Conservation (phyloP, 73 alveolate species). For the Tetrahymena elliotti region DNA sequence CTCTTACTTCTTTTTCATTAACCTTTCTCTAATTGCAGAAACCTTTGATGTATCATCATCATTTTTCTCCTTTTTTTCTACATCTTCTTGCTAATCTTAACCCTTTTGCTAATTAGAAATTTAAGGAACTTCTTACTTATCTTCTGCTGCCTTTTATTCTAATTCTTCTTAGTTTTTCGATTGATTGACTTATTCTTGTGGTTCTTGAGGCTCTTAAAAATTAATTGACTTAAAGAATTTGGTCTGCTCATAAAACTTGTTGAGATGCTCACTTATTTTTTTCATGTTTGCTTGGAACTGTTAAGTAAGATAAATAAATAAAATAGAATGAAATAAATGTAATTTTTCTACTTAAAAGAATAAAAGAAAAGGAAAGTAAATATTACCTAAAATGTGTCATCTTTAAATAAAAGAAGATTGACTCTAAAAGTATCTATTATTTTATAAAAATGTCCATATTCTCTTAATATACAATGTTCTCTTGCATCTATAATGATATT, state of each 20-base stretch:
- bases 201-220: not conserved
- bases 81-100: not conserved
- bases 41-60: not conserved
- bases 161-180: not conserved
- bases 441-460: not conserved
- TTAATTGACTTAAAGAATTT: not conserved
- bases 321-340: too few relatives aligned
- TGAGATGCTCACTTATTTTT: not conserved
- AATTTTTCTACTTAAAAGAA: not conserved
- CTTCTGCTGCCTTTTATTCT: not conserved
- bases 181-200: not conserved
- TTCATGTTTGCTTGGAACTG: not conserved
- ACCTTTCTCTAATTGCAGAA: not conserved
- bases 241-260: not conserved
- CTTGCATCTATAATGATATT: not conserved
- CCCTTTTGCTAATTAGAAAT: not conserved
- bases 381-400: not conserved
- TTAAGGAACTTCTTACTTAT: not conserved
- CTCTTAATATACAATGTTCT: not conserved
- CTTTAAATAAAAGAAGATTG: not conserved
- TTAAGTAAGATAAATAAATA: too few relatives aligned
- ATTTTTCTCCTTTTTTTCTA: not conserved
- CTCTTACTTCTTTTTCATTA: not conserved
- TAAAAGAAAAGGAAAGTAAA: not conserved
- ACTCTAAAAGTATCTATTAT: not conserved